Conservation (phyloP, 2,329 filamentous ascomycete genomes). For the Botrytis byssoidea region DNA sequence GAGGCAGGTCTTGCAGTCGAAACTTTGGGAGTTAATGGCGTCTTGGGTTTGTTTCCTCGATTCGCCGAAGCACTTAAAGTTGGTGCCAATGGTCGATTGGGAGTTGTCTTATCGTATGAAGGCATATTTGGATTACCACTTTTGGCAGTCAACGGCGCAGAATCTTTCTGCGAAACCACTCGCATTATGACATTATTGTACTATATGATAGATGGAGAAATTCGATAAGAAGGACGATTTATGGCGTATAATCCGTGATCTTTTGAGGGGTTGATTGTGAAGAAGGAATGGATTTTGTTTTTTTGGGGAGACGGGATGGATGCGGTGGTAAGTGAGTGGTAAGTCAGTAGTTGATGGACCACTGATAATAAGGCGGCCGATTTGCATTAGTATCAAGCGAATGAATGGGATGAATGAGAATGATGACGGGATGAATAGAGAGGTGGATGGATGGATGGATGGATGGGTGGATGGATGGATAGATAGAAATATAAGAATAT, state of each 20-base stretch:
- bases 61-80: constrained; percentile 63
- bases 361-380: background rate
- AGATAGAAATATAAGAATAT: background rate
- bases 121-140: constrained; percentile 41
- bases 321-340: background rate
- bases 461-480: background rate
- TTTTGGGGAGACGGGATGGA: background rate
- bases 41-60: constrained; percentile 50
- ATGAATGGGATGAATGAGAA: background rate
- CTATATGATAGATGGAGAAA: constrained; percentile 27
- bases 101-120: constrained; percentile 50
- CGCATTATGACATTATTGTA: constrained; percentile 48
- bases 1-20: constrained; percentile 41
- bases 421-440: background rate
- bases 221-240: background rate
- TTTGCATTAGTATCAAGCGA: background rate
- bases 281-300: constrained; percentile 5
- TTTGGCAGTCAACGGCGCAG: constrained; percentile 31
- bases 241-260: too few relatives aligned
- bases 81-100: constrained; percentile 59
- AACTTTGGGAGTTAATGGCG: constrained; percentile 59
- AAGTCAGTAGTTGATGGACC: background rate
- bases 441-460: background rate
- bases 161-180: constrained; percentile 39
- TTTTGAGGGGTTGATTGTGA: background rate